Conservation (phyloP, 2,329 filamentous ascomycete genomes). For the Fusarium fracticaudum region DNA sequence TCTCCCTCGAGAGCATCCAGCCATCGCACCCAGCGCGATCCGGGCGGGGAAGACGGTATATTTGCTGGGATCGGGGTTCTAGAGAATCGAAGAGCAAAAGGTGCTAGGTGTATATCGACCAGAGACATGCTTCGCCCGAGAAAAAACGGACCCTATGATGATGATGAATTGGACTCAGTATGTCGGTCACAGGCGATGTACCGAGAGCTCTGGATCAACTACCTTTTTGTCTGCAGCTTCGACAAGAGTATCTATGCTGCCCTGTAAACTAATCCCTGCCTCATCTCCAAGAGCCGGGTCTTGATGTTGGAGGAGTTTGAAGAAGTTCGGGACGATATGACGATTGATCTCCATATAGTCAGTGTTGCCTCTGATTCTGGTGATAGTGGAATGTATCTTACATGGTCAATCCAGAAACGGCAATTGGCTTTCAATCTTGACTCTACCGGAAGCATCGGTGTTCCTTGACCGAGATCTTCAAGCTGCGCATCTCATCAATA, state of each 20-base stretch:
- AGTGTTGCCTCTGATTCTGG: neutral
- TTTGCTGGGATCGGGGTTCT: conserved; percentile 72
- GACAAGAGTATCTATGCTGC: conserved; percentile 66
- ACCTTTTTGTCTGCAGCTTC: conserved; percentile 59
- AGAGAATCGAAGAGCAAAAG: conserved; percentile 76
- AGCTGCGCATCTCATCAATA: conserved; percentile 55
- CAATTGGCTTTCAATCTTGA: conserved; percentile 77
- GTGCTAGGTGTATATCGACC: conserved; percentile 80
- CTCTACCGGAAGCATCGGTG: conserved; percentile 70
- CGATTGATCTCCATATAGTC: conserved; percentile 70
- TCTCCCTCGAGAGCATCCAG: conserved; percentile 74
- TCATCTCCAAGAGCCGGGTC: conserved; percentile 67
- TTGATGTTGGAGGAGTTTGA: conserved; percentile 74
- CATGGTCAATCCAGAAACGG: conserved; percentile 83
- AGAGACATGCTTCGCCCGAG: conserved; percentile 61
- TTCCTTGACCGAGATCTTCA: conserved; percentile 74
- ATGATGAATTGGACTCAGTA: neutral
- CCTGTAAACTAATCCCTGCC: conserved; percentile 69
- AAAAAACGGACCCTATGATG: conserved; percentile 72
- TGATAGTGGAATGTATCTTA: conserved; percentile 46
- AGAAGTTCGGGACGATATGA: conserved; percentile 80
- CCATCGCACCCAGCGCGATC: conserved; percentile 75
- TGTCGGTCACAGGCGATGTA: neutral
- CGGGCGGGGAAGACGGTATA: conserved; percentile 71
- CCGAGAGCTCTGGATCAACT: conserved; percentile 6